Evolutionary conservation across 2,329 filamentous ascomycete genomes (phyloP).

Genomic region (Ascochyta rabiei): DNA sequence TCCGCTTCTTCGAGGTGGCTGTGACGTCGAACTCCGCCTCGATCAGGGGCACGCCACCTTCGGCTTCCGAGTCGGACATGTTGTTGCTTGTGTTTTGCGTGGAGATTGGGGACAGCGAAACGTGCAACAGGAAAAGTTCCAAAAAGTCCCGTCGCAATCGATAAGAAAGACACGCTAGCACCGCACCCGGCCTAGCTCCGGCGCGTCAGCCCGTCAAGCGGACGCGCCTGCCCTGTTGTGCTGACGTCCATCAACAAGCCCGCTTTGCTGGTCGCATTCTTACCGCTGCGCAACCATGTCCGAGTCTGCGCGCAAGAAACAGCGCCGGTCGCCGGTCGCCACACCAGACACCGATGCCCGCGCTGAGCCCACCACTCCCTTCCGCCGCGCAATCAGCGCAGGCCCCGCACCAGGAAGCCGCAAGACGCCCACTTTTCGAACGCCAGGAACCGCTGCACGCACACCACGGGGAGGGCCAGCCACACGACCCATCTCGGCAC

Average conservation of each 20-base stretch:
- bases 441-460: slow-evolving; percentile 41
- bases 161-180: slow-evolving; percentile 27
- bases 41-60: slow-evolving; percentile 53
- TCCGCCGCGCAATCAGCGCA: slow-evolving; percentile 43
- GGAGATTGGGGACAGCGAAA: slow-evolving; percentile 18
- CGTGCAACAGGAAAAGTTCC: slow-evolving; percentile 31
- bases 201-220: slow-evolving; percentile 18
- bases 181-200: slow-evolving; percentile 5
- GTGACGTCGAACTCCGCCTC: slow-evolving; percentile 48
- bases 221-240: slow-evolving; percentile 26
- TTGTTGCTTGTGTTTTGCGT: slow-evolving; percentile 32
- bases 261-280: slow-evolving; percentile 12
- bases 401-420: slow-evolving; percentile 41
- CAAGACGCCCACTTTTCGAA: slow-evolving; percentile 41
- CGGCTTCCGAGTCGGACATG: slow-evolving; percentile 55
- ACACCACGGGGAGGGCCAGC: slow-evolving; percentile 44
- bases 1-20: slow-evolving; percentile 49
- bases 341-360: slow-evolving; percentile 31
- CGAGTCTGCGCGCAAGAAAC: slow-evolving; percentile 46
- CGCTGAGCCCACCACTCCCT: slow-evolving; percentile 40
- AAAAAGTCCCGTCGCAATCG: slow-evolving; percentile 36
- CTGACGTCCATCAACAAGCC: slow-evolving; percentile 29
- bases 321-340: slow-evolving; percentile 36
- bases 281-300: slow-evolving; percentile 35
- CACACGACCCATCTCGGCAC: slow-evolving; percentile 41